phyloP scores from a whole-genome alignment of 805 yeast genomes.

The Grigorovia humatica region DNA sequence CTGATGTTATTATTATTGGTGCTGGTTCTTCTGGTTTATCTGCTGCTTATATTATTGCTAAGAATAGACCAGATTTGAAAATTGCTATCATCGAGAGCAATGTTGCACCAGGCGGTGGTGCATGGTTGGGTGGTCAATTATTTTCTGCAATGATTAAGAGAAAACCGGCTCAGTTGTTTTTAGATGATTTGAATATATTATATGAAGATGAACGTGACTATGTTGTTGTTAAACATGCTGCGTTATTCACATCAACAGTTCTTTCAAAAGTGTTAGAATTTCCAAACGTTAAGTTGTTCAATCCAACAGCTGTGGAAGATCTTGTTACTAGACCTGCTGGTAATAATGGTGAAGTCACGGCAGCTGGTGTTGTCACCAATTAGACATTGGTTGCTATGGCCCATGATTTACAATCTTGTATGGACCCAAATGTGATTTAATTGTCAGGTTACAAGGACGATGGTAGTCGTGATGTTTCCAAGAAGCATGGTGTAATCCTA shows the following conservation, averaged over 20 bases:
- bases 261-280: slow-evolving; percentile 57
- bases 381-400: slow-evolving; percentile 72
- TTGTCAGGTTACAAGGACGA: slow-evolving; percentile 29
- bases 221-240: slow-evolving; percentile 74
- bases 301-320: slow-evolving; percentile 75
- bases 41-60: slow-evolving; percentile 65
- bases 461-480: slow-evolving; percentile 28
- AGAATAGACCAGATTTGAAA: slow-evolving; percentile 67
- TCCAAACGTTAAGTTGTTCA: slow-evolving; percentile 68
- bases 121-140: slow-evolving; percentile 68
- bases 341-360: slow-evolving; percentile 44
- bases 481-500: slow-evolving; percentile 40
- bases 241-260: slow-evolving; percentile 62
- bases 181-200: slow-evolving; percentile 51
- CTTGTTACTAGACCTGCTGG: slow-evolving; percentile 60
- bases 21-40: slow-evolving; percentile 72
- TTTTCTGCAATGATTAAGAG: slow-evolving; percentile 72
- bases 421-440: slow-evolving; percentile 76
- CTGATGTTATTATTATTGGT: slow-evolving; percentile 66
- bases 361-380: slow-evolving; percentile 75
- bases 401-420: slow-evolving; percentile 68
- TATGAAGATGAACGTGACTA: slow-evolving; percentile 75
- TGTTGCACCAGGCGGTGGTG: slow-evolving; percentile 75
- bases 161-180: slow-evolving; percentile 65
- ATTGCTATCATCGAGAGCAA: slow-evolving; percentile 64